A percentile compares a stretch with the other conserved stretches of the same genome.
Evolutionary conservation across 192 early-diverging fungal species (phyloP).

Genomic region (Allomyces macrogynus): DNA sequence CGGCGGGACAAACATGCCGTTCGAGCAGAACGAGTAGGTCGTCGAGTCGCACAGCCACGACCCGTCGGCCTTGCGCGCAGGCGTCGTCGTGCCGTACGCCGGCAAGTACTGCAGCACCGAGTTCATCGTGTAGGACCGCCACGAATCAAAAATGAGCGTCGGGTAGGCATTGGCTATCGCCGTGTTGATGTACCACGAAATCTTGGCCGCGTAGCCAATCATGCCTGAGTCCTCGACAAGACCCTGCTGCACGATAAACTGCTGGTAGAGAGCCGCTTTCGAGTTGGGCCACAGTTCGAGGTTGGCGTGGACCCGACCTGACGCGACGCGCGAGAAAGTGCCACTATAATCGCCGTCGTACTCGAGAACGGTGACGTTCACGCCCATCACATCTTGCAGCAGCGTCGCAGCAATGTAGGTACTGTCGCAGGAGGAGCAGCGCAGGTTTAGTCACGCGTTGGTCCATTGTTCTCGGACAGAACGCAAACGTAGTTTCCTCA

Average conservation of each 20-base stretch:
- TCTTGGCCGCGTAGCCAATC: neutral
- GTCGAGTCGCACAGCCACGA: neutral
- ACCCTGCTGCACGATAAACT: neutral
- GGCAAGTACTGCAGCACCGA: neutral
- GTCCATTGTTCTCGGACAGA: no score
- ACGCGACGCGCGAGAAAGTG: neutral
- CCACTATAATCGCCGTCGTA: neutral
- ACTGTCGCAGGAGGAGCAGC: neutral
- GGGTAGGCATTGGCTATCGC: neutral
- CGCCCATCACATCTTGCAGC: neutral
- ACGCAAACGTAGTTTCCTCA: no score
- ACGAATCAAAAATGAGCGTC: neutral
- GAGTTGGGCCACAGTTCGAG: neutral
- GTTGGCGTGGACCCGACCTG: neutral
- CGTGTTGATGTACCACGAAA: neutral
- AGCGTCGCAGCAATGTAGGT: neutral
- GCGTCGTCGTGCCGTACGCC: neutral
- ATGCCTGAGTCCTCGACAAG: neutral
- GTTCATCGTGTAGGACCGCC: neutral
- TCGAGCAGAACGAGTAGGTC: neutral
- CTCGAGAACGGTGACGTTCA: neutral
- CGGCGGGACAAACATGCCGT: neutral
- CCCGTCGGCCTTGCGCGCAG: neutral
- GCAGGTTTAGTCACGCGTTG: no score
- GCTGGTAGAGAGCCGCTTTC: neutral